These are phyloP conservation scores for Yamadazyma epiphylla DNA, from an alignment of 1,139 yeast species.

Conservation along the genomic window DNA sequence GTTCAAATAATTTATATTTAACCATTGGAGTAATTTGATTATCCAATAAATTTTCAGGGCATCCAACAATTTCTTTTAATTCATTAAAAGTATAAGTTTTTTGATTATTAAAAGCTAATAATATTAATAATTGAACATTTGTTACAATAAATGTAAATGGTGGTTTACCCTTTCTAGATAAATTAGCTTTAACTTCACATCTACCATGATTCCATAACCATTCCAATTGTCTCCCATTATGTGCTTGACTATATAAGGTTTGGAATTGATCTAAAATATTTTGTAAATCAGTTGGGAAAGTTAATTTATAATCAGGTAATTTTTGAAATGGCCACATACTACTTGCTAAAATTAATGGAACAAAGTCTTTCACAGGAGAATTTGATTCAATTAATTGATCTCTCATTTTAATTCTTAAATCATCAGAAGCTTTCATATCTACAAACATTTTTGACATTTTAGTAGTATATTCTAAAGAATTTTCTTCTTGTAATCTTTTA, in stretches of 20 bases:
- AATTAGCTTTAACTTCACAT: conserved; percentile 88
- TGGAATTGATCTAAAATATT: conserved; percentile 66
- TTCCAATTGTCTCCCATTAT: conserved; percentile 82
- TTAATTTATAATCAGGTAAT: conserved; percentile 38
- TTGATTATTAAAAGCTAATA: conserved; percentile 71
- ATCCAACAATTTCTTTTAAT: conserved; percentile 63
- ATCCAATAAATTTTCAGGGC: conserved; percentile 62
- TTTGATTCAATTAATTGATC: conserved; percentile 36
- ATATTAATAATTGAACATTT: conserved; percentile 80
- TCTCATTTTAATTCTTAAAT: conserved; percentile 65
- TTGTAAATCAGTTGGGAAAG: conserved; percentile 51
- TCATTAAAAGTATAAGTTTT: conserved; percentile 59
- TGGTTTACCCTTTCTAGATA: conserved; percentile 77
- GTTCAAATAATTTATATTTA: conserved; percentile 71
- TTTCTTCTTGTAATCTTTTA: conserved; percentile 82
- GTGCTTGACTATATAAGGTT: conserved; percentile 67
- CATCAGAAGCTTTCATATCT: conserved; percentile 85
- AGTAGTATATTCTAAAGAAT: conserved; percentile 88
- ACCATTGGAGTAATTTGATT: conserved; percentile 76
- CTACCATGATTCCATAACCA: conserved; percentile 97
- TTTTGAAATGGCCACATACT: conserved; percentile 83
- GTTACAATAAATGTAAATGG: conserved; percentile 82
- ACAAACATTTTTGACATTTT: conserved; percentile 96
- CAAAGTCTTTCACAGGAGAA: conserved; percentile 54
- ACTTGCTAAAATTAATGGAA: conserved; percentile 78